Conservation (phyloP, 352 stramenopile genomes). For the Globisporangium megalacanthum region DNA sequence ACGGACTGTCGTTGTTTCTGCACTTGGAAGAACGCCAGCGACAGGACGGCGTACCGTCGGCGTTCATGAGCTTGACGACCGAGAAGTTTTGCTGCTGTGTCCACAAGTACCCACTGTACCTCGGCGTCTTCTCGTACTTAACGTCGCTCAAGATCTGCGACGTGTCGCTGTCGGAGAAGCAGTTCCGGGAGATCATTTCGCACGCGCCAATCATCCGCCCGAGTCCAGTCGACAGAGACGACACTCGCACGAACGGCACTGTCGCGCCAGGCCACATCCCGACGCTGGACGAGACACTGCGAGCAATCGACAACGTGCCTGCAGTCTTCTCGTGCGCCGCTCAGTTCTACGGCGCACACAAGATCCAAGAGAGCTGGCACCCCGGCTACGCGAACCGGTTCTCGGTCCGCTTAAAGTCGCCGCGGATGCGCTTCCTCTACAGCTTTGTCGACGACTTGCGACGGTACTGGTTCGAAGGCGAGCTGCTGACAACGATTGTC, state of each 20-base stretch:
- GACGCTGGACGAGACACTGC: conserved; percentile 50
- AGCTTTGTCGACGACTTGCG: conserved; percentile 78
- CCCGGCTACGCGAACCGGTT: conserved; percentile 75
- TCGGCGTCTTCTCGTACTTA: conserved; percentile 69
- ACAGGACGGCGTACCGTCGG: conserved; percentile 25
- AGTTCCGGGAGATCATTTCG: conserved; percentile 63
- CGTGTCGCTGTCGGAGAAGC: conserved; percentile 47
- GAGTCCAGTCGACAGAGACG: neutral
- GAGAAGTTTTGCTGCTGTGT: conserved; percentile 69
- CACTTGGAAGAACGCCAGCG: conserved; percentile 42
- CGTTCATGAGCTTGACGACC: conserved; percentile 56
- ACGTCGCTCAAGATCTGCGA: conserved; percentile 71
- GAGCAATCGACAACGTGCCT: conserved; percentile 41
- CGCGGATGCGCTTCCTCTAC: conserved; percentile 77
- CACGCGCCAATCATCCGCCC: conserved; percentile 21
- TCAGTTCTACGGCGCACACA: conserved; percentile 69
- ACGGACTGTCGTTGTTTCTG: conserved; percentile 60
- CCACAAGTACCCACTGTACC: conserved; percentile 62
- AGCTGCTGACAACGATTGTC: conserved; percentile 56
- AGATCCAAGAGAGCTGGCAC: conserved; percentile 78
- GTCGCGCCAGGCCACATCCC: conserved; percentile 36
- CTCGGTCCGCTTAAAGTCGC: conserved; percentile 66
- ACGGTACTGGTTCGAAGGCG: conserved; percentile 64
- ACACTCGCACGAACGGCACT: neutral
- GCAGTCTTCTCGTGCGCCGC: conserved; percentile 75